These are phyloP conservation scores for Alternaria sp. DNA, from an alignment of 2,329 filamentous ascomycete species.

Conservation along the genomic window DNA sequence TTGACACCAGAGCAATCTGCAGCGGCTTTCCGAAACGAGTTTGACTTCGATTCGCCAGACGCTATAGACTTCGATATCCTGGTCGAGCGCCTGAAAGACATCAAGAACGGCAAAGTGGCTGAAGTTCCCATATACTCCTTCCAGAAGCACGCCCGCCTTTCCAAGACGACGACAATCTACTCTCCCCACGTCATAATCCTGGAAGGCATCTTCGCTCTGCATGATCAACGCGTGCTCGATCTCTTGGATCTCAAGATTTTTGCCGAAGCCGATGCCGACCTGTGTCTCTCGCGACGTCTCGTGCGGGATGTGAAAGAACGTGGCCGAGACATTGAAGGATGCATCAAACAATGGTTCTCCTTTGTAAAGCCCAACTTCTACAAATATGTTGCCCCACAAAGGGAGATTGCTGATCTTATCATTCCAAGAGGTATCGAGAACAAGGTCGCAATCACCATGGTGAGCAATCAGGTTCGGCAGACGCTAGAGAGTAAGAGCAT, in stretches of 20 bases:
- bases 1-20: slow-evolving; percentile 80
- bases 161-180: slow-evolving; percentile 87
- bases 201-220: slow-evolving; percentile 94
- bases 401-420: slow-evolving; percentile 92
- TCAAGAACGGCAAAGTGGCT: slow-evolving; percentile 89
- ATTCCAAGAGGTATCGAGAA: slow-evolving; percentile 96
- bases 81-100: slow-evolving; percentile 78
- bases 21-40: slow-evolving; percentile 87
- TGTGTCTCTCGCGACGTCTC: slow-evolving; percentile 77
- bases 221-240: slow-evolving; percentile 85
- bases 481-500: slow-evolving; percentile 87
- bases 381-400: slow-evolving; percentile 91
- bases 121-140: slow-evolving; percentile 97
- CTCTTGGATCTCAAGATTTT: slow-evolving; percentile 96
- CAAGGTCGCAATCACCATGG: slow-evolving; percentile 91
- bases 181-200: slow-evolving; percentile 95
- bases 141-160: slow-evolving; percentile 82
- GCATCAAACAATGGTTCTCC: slow-evolving; percentile 96
- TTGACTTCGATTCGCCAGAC: slow-evolving; percentile 93
- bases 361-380: slow-evolving; percentile 98
- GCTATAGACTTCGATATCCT: slow-evolving; percentile 94
- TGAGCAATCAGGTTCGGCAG: slow-evolving; percentile 89
- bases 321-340: slow-evolving; percentile 90
- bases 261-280: slow-evolving; percentile 93
- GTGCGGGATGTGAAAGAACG: slow-evolving; percentile 88